These are phyloP conservation scores for Waltiozyma solani DNA, from an alignment of 1,139 yeast genomes.

Conservation along the genomic window DNA sequence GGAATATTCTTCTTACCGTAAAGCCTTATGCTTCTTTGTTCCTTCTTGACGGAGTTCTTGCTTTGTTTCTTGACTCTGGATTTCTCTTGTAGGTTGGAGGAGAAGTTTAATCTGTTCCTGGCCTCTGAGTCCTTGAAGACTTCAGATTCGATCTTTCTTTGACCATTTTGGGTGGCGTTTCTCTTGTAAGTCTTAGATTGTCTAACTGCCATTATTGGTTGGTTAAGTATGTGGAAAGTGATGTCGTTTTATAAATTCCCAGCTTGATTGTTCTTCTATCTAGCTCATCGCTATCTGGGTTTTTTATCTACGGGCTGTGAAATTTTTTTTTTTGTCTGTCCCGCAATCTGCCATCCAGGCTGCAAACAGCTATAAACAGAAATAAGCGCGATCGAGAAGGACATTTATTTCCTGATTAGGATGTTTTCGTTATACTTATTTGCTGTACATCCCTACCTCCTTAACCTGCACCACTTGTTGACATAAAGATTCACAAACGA, in stretches of 20 bases:
- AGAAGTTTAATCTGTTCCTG: slow-evolving; percentile 48
- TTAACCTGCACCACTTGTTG: too few relatives aligned
- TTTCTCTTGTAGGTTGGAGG: slow-evolving; percentile 58
- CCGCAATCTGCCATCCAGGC: too few relatives aligned
- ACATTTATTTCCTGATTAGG: too few relatives aligned
- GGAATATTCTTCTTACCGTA: slow-evolving; percentile 59
- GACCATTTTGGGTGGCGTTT: slow-evolving; percentile 38
- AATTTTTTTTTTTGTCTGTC: neutral
- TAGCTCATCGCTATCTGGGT: neutral
- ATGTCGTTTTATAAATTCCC: too few relatives aligned
- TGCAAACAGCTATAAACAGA: too few relatives aligned
- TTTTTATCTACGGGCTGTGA: neutral
- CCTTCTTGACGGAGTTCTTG: slow-evolving; percentile 50
- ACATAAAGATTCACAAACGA: too few relatives aligned
- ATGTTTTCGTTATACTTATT: too few relatives aligned
- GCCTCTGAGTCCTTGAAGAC: slow-evolving; percentile 56
- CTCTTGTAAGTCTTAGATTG: slow-evolving; percentile 54
- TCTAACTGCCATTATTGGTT: slow-evolving; percentile 36
- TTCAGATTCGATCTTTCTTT: slow-evolving; percentile 54
- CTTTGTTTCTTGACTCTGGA: slow-evolving; percentile 41
- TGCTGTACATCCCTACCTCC: too few relatives aligned
- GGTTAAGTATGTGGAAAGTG: too few relatives aligned
- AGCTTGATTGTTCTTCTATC: too few relatives aligned
- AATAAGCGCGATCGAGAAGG: too few relatives aligned
- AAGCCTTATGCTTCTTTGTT: slow-evolving; percentile 50